These are phyloP conservation scores for Aphanomyces invadans DNA, from an alignment of 352 stramenopile genomes.

Conservation along the genomic window DNA sequence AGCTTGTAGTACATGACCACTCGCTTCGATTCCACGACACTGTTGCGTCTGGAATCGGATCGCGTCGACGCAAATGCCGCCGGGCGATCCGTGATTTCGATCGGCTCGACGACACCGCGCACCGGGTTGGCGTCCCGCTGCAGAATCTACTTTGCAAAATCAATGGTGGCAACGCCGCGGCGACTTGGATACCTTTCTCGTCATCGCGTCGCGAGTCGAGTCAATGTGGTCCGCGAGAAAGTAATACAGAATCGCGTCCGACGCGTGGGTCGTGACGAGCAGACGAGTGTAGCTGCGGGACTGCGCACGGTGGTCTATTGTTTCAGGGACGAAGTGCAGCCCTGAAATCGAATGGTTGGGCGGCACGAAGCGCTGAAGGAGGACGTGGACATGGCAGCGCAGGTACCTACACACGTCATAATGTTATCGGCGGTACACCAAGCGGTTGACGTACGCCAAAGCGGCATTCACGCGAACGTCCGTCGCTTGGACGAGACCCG, in stretches of 20 bases:
- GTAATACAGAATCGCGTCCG: slow-evolving; percentile 73
- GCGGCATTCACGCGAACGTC: slow-evolving; percentile 78
- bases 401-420: slow-evolving; percentile 13
- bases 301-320: slow-evolving; percentile 72
- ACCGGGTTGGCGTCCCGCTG: slow-evolving; percentile 16
- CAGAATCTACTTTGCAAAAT: slow-evolving; percentile 9
- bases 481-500: slow-evolving; percentile 56
- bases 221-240: slow-evolving; percentile 68
- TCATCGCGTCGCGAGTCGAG: slow-evolving; percentile 66
- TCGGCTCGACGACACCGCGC: slow-evolving; percentile 18
- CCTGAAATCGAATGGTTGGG: slow-evolving; percentile 61
- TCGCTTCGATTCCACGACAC: slow-evolving; percentile 39
- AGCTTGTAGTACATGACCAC: slow-evolving; percentile 84
- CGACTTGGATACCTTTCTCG: slow-evolving; percentile 71
- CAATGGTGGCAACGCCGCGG: too few species aligned
- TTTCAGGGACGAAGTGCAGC: slow-evolving; percentile 71
- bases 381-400: slow-evolving; percentile 43
- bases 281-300: slow-evolving; percentile 68
- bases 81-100: slow-evolving; percentile 9
- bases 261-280: slow-evolving; percentile 44
- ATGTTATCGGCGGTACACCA: slow-evolving; percentile 23
- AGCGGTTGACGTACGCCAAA: slow-evolving; percentile 58
- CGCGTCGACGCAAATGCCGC: neutral
- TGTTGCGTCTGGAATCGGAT: too few species aligned
- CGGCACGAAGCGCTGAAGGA: slow-evolving; percentile 64